Evolutionary conservation across 805 yeast species (phyloP), one percentile per base, ranked within the genome.

Genomic region (Schwanniomyces occidentalis): DNA sequence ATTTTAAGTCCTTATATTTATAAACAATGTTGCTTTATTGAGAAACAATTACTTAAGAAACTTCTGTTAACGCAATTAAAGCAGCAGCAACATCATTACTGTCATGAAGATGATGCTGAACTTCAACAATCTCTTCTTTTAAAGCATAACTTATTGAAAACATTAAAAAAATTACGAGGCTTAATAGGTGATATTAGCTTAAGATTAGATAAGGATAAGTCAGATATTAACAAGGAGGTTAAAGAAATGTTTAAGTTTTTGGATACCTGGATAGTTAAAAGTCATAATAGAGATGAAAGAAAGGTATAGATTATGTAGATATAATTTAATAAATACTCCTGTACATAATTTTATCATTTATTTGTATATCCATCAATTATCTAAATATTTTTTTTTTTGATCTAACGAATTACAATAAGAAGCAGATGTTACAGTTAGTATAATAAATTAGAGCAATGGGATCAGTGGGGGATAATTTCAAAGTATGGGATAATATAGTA

Each of bases 101-200:
- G n/a, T n/a, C n/a, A n/a, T n/a, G n/a, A n/a, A n/a, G n/a, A n/a
- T n/a, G n/a, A n/a, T n/a, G n/a, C n/a, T n/a, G n/a, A n/a, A n/a
- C n/a, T n/a, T n/a, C n/a, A n/a, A n/a, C n/a, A n/a, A n/a, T n/a
- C n/a, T n/a, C n/a, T n/a, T n/a, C n/a, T n/a, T n/a, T n/a, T n/a
- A 14, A 26, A 15, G 24, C 7, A 18, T 28, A 4, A 16, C 13
- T 6, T 28, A 4, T 9, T 17, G 6, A 13, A 18, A 6, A 10
- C 25, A 4, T 35, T 56, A 16, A 29, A 21, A 6, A 45, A 43
- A 28, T 35, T 63, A 18, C 47, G 50, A 22, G 63, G 61, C 1
- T 52, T 65, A 26, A 58, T 66, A 14, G 70, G 69, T 6, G 69
- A 66, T 46, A 51, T 63, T 6, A 45, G 51, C 4, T 38, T 51